Evolutionary conservation across 495 filamentous ascomycete species (phyloP).

Genomic region (Tuber aestivum): DNA sequence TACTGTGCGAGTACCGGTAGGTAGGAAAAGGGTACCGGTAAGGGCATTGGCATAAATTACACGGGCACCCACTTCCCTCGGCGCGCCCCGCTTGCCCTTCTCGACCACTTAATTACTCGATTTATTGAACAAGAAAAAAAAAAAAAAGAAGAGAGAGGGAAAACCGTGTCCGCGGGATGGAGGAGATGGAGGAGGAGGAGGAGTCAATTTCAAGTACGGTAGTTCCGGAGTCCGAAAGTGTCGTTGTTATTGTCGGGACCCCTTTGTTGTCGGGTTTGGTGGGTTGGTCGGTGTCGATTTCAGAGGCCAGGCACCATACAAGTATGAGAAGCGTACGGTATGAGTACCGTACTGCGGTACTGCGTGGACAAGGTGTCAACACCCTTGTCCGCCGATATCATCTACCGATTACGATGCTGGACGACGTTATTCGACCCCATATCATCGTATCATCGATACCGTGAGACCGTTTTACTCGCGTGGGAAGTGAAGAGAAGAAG

Average conservation of each 20-base stretch:
- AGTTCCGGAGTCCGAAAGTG: background rate
- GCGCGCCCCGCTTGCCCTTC: too few relatives aligned
- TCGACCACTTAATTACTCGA: background rate
- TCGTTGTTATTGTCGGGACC: background rate
- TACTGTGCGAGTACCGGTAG: too few relatives aligned
- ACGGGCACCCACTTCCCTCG: too few relatives aligned
- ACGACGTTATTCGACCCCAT: background rate
- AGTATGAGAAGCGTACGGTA: background rate
- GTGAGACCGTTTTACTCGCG: conserved; percentile 1
- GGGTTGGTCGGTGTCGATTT: too few relatives aligned
- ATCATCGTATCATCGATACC: too few relatives aligned
- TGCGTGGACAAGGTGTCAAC: background rate
- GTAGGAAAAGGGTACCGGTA: too few relatives aligned
- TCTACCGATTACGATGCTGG: background rate
- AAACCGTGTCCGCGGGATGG: background rate
- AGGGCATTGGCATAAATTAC: too few relatives aligned
- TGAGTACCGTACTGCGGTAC: too few relatives aligned
- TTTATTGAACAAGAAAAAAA: too few relatives aligned
- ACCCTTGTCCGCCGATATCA: background rate
- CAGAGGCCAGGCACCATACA: background rate
- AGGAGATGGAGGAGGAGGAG: too few relatives aligned
- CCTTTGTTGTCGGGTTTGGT: background rate
- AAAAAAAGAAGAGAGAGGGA: too few relatives aligned
- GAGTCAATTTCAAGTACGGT: background rate
- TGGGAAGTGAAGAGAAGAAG: background rate